A percentile compares a stretch with the other conserved stretches of the same genome.
Evolutionary conservation across 441 rosid species (phyloP).

Genomic region (Hura crepitans): DNA sequence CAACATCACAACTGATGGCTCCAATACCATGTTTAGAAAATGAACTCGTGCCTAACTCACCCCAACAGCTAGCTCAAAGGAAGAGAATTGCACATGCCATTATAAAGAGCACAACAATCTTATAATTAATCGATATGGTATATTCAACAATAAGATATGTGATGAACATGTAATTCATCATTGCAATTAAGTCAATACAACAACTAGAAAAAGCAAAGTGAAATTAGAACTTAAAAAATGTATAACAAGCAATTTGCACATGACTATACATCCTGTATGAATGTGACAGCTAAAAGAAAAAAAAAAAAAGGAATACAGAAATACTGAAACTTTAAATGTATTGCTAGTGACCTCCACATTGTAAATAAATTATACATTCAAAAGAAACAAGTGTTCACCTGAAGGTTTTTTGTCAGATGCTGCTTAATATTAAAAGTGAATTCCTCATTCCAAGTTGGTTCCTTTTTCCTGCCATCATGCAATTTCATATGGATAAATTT

Average conservation of each 20-base stretch:
- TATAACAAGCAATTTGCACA: neutral
- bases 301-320: too few species aligned
- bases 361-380: slow-evolving; percentile 10
- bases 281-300: neutral
- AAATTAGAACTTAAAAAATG: neutral
- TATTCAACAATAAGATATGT: neutral
- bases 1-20: too few species aligned
- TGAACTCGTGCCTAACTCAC: too few species aligned
- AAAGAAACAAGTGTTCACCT: slow-evolving; percentile 42
- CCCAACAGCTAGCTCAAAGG: too few species aligned
- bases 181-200: neutral
- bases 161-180: neutral
- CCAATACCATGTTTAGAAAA: too few species aligned
- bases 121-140: too few species aligned
- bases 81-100: too few species aligned
- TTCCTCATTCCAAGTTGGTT: slow-evolving; percentile 90
- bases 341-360: slow-evolving; percentile 2
- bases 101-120: too few species aligned
- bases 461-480: slow-evolving; percentile 55
- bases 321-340: neutral
- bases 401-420: slow-evolving; percentile 55
- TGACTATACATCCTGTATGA: neutral
- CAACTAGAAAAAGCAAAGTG: neutral
- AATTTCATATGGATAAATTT: slow-evolving; percentile 7
- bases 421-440: slow-evolving; percentile 62